These are phyloP conservation scores for Candida verbasci DNA, from an alignment of 805 yeast genomes.

Conservation along the genomic window DNA sequence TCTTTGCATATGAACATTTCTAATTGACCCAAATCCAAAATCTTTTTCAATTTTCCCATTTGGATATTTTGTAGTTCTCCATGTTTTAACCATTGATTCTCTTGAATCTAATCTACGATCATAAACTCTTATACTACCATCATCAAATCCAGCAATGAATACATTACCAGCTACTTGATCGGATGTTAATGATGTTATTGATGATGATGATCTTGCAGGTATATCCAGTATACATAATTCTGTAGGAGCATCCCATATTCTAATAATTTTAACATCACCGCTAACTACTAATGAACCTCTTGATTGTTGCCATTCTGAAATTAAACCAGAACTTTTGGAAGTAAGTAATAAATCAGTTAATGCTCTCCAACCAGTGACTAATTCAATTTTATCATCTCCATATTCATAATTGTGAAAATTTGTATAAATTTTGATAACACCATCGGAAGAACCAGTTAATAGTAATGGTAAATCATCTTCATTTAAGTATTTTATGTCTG, in stretches of 20 bases:
- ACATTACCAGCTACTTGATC: slow-evolving; percentile 94
- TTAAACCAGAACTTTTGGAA: slow-evolving; percentile 75
- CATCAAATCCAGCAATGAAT: slow-evolving; percentile 88
- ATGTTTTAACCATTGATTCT: slow-evolving; percentile 78
- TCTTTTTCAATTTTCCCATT: neutral
- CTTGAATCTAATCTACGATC: slow-evolving; percentile 83
- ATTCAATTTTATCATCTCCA: slow-evolving; percentile 37
- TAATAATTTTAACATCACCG: slow-evolving; percentile 88
- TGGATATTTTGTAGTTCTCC: slow-evolving; percentile 46
- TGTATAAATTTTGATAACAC: slow-evolving; percentile 83
- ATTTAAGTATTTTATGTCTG: slow-evolving; percentile 80
- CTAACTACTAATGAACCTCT: slow-evolving; percentile 87
- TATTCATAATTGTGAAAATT: slow-evolving; percentile 52
- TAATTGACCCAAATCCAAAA: slow-evolving; percentile 44
- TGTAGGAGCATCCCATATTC: slow-evolving; percentile 96
- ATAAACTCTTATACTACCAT: slow-evolving; percentile 83
- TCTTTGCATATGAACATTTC: slow-evolving; percentile 89
- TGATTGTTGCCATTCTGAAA: slow-evolving; percentile 96
- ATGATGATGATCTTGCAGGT: slow-evolving; percentile 85
- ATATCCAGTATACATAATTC: slow-evolving; percentile 83
- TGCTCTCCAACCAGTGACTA: slow-evolving; percentile 90
- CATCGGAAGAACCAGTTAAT: slow-evolving; percentile 89
- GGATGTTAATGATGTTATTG: slow-evolving; percentile 85
- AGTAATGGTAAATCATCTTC: slow-evolving; percentile 89
- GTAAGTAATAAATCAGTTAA: slow-evolving; percentile 79